phyloP scores from a whole-genome alignment of 305 asterid genomes.

The Fraxinus platypoda region DNA sequence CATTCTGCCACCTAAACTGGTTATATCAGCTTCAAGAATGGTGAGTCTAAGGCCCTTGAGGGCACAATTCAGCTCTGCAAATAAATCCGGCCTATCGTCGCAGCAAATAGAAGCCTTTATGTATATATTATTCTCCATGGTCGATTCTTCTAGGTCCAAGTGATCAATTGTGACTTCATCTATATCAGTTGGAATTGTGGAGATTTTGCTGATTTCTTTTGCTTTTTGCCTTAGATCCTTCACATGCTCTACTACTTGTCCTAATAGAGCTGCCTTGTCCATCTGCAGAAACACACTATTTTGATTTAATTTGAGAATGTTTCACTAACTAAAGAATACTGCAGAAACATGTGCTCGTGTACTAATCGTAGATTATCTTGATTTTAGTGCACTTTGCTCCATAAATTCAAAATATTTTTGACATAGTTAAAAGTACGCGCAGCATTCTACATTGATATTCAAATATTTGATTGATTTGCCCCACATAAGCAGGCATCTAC shows the following conservation, averaged over 20 bases:
- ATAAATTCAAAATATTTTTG: not conserved
- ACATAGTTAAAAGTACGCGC: not conserved
- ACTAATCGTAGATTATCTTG: not conserved
- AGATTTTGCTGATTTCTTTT: slow-evolving; percentile 43
- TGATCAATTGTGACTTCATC: slow-evolving; percentile 59
- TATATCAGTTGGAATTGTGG: slow-evolving; percentile 57
- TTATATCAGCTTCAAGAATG: slow-evolving; percentile 53
- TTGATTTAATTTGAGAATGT: not conserved
- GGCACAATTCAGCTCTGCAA: slow-evolving; percentile 60
- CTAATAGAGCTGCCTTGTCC: slow-evolving; percentile 46
- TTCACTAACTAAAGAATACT: not conserved
- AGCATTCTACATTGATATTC: not conserved
- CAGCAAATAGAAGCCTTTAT: slow-evolving; percentile 68
- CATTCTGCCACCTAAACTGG: slow-evolving; percentile 69
- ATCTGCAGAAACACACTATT: slow-evolving; percentile 34
- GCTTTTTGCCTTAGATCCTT: slow-evolving; percentile 62
- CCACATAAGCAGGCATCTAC: not conserved
- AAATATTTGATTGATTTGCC: not conserved
- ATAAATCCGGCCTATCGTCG: slow-evolving; percentile 71
- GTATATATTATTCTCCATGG: slow-evolving; percentile 17
- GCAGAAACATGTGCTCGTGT: not conserved
- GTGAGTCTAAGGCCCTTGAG: slow-evolving; percentile 47
- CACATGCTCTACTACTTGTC: slow-evolving; percentile 62
- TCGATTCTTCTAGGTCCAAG: slow-evolving; percentile 16
- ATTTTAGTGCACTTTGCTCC: not conserved